Percentiles rank a stretch among this genome's conserved stretches.
Evolutionary conservation across 176 grass and related monocot species (phyloP).

Genomic region (Oryza brachyantha): DNA sequence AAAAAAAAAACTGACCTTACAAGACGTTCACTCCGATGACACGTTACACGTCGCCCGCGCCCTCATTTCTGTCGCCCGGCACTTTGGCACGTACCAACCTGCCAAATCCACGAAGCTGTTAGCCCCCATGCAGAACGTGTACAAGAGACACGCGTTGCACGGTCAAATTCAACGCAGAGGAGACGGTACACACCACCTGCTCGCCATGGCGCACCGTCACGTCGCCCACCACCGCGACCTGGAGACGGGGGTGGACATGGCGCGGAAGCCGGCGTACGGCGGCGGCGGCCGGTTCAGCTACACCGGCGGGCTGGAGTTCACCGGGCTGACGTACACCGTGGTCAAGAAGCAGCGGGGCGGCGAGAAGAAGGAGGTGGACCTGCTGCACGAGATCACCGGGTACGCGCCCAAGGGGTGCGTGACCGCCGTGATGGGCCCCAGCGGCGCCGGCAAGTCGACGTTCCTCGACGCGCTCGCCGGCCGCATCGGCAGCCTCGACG

Average conservation of each 20-base stretch:
- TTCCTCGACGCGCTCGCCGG: slow-evolving; percentile 74
- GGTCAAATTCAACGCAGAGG: slow-evolving; percentile 24
- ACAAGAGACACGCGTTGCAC: not conserved
- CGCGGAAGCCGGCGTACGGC: not conserved
- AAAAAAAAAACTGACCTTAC: slow-evolving; percentile 5
- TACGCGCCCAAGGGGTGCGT: slow-evolving; percentile 68
- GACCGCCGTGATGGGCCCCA: slow-evolving; percentile 67
- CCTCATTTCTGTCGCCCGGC: slow-evolving; percentile 47
- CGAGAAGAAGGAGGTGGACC: slow-evolving; percentile 65
- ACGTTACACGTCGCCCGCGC: not conserved
- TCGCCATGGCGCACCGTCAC: slow-evolving; percentile 38
- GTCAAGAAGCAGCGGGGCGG: slow-evolving; percentile 54
- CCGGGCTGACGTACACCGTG: slow-evolving; percentile 51
- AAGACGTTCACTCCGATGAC: slow-evolving; percentile 11
- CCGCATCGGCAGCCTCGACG: slow-evolving; percentile 63
- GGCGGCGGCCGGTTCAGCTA: slow-evolving; percentile 22
- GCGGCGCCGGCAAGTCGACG: slow-evolving; percentile 82
- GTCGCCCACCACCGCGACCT: slow-evolving; percentile 29
- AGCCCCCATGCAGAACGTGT: not conserved
- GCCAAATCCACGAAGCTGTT: slow-evolving; percentile 39
- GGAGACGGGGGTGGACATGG: slow-evolving; percentile 42
- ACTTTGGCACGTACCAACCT: not conserved
- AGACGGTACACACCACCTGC: not conserved
- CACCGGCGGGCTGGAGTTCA: slow-evolving; percentile 62
- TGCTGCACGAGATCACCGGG: slow-evolving; percentile 64